phyloP scores from a whole-genome alignment of 139 green algal species.

The Coelastrella sp. region DNA sequence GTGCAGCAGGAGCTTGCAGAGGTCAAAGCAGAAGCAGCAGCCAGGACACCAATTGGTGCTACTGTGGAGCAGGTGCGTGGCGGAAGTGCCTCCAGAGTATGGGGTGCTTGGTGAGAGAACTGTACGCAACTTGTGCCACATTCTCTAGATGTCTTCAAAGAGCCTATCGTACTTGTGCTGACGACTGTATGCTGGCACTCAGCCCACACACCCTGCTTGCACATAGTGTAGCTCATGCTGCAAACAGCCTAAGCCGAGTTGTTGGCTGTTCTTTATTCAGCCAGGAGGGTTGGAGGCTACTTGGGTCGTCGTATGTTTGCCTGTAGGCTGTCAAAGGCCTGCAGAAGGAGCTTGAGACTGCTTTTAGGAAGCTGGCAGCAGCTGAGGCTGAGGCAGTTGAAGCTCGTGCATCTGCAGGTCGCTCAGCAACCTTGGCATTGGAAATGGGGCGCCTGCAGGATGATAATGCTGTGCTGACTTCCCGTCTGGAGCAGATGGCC shows the following conservation, averaged over 20 bases:
- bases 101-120: not conserved
- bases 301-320: not conserved
- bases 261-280: too few species aligned
- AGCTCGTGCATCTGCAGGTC: constrained; percentile 17
- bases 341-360: constrained; percentile 40
- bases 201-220: too few species aligned
- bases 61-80: constrained; percentile 23
- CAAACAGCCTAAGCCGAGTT: too few species aligned
- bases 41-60: constrained; percentile 20
- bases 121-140: not conserved
- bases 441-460: constrained; percentile 64
- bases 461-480: constrained; percentile 63
- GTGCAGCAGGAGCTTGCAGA: constrained; percentile 29
- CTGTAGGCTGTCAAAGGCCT: constrained; percentile 9
- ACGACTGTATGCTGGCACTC: too few species aligned
- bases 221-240: too few species aligned
- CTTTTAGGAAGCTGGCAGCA: not conserved
- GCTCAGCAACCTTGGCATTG: constrained; percentile 25
- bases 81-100: not conserved
- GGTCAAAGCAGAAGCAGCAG: constrained; percentile 26
- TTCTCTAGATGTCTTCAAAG: not conserved
- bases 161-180: too few species aligned
- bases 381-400: constrained; percentile 32
- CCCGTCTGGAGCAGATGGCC: constrained; percentile 59
- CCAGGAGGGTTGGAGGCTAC: too few species aligned